Evolutionary conservation across 495 filamentous ascomycete genomes (phyloP).

Genomic region (Penicillium paradoxum): DNA sequence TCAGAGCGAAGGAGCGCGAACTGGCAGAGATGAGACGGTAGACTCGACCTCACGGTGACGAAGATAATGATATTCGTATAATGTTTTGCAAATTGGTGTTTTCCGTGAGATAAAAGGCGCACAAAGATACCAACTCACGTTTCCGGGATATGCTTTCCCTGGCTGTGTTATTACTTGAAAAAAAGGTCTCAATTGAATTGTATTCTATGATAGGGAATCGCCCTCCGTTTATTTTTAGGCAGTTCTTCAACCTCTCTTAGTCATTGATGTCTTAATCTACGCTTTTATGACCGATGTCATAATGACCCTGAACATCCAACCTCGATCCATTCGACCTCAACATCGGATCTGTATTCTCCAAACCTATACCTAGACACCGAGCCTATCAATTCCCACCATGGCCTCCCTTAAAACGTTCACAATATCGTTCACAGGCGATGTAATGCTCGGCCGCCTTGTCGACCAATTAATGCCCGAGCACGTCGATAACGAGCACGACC

Average conservation of each 20-base stretch:
- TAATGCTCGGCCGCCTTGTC: slow-evolving; percentile 43
- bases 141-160: slow-evolving; percentile 15
- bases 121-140: slow-evolving; percentile 27
- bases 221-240: not conserved
- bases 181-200: slow-evolving; percentile 21
- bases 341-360: not conserved
- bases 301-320: slow-evolving; percentile 11
- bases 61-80: slow-evolving; percentile 20
- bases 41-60: slow-evolving; percentile 16
- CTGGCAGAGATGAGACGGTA: slow-evolving; percentile 58
- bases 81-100: slow-evolving; percentile 14
- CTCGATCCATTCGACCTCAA: not conserved
- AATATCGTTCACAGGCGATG: slow-evolving; percentile 37
- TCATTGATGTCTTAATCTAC: too few species aligned
- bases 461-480: slow-evolving; percentile 37
- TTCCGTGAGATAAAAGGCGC: slow-evolving; percentile 20
- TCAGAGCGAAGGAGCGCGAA: slow-evolving; percentile 74
- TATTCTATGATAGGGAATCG: slow-evolving; percentile 17
- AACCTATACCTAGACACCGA: not conserved
- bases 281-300: slow-evolving; percentile 20
- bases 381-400: slow-evolving; percentile 4
- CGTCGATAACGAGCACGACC: slow-evolving; percentile 23
- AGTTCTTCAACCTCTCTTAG: not conserved
- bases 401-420: slow-evolving; percentile 12
- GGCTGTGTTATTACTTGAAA: slow-evolving; percentile 17